Evolutionary conservation across 1,284 basidiomycete genomes (phyloP), one percentile per base, ranked within the genome.

Genomic region (Cryptococcus floricola): DNA sequence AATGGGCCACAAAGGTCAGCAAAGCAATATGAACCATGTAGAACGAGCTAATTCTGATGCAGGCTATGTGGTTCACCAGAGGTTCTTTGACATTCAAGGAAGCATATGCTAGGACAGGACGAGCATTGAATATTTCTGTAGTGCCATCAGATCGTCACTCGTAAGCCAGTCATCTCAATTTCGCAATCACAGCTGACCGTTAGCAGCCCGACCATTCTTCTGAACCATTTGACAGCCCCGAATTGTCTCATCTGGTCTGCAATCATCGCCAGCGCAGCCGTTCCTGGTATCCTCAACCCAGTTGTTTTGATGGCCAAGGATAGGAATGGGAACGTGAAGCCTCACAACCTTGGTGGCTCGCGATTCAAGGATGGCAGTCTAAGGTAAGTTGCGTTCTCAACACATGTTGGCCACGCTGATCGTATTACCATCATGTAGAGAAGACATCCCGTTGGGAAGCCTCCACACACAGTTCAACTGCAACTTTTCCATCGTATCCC

Each of bases 51-150:
- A 60, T 31, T 37, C 43, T 42, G 37, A 19, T 16, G 5, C 67
- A 83, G 82, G 75, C 82, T 3, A 80, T 85, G 46, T 98, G 91
- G 79, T 98, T 97, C 76, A 98, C 93, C 5, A 83, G 86, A 60
- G 96, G 96, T 4, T 93, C 89, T 1, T 84, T 91, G 82, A 98
- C 95, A 0, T 99, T 99, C 79, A 85, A 85, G 53, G 96, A 99
- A 72, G 95, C 95, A 0, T 98, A 95, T 69, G 80, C 91, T 70
- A 83, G 88, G 62, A 99, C 96, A 0, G 95, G 96, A 25, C 83
- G 91, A 56, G 91, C 70, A 58, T 80, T 99, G 38, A 98, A 98
- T 73, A 86, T 98, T 45, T 94, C 91, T 14, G 96, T 98, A 43
- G 89, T 97, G 46, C 94, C 93, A 5, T 87, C 89, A 31, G 92